A percentile compares a stretch with the other conserved stretches of the same genome.
Conservation (phyloP, 2,329 filamentous ascomycete genomes). For the Fusarium sterilihyphosum region DNA sequence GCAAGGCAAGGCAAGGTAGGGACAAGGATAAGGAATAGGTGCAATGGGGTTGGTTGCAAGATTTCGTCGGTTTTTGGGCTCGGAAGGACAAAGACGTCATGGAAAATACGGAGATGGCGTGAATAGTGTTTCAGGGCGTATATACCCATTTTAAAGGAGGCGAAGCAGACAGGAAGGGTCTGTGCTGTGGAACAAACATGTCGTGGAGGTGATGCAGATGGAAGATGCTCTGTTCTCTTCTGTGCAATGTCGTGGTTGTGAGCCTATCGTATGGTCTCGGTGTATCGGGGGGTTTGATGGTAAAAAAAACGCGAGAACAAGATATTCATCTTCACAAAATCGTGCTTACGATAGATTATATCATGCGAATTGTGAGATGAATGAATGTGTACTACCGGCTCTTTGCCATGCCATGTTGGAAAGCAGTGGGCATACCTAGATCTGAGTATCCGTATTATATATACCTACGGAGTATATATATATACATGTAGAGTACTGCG, state of each 20-base stretch:
- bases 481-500: background rate
- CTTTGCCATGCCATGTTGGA: background rate
- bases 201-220: background rate
- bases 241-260: background rate
- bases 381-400: background rate
- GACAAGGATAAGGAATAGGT: slow-evolving; percentile 1
- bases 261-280: background rate
- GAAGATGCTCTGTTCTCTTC: slow-evolving; percentile 4
- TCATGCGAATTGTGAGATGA: background rate
- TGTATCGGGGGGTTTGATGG: background rate
- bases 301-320: slow-evolving; percentile 7
- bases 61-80: slow-evolving; percentile 13
- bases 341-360: background rate
- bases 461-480: background rate
- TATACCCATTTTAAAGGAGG: slow-evolving; percentile 48
- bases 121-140: slow-evolving; percentile 42
- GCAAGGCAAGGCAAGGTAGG: background rate
- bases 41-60: slow-evolving; percentile 14
- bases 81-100: slow-evolving; percentile 11
- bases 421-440: background rate
- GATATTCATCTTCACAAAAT: background rate
- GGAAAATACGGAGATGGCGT: slow-evolving; percentile 14
- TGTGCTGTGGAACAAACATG: slow-evolving; percentile 2
- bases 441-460: background rate
- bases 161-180: slow-evolving; percentile 12